Base-by-base conservation (phyloP, 2,329 filamentous ascomycete species). In the Trichoderma harzianum region DNA sequence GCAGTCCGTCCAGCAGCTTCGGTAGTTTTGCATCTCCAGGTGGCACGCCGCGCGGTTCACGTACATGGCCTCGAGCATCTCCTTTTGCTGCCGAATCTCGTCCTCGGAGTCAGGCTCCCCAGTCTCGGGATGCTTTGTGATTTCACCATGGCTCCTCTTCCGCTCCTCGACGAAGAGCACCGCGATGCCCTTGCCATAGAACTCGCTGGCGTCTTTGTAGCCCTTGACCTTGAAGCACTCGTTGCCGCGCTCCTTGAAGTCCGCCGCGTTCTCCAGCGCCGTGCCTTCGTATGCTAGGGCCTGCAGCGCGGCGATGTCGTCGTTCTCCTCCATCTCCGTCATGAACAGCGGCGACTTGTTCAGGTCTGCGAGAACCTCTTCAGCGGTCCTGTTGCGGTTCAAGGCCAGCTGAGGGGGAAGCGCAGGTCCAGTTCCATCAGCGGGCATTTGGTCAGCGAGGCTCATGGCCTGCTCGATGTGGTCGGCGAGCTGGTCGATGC, bases 271-370 rank as follows among this genome's bases (percentile, higher is more conserved):
- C 80, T 98, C 95, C 11, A 91, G 87, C 63, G 93, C 90, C 10
- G 94, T 95, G 24, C 96, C 97, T 83, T 99, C 96, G 79, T 98
- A 97, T 34, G 94, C 93, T 51, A 99, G 85, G 0, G 96, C 95
- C 79, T 93, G 92, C 73, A 99, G 86, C 0, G 96, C 97, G 77
- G 97, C 94, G 0, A 97, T 86, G 76, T 93, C 90, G 73, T 92
- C 86, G 78, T 97, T 97, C 75, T 97, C 92, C 76, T 93, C 93
- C 39, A 98, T 86, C 76, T 93, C 91, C 34, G 94, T 98, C 96
- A 99, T 99, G 86, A 99, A 99, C 47, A 99, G 87, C 7, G 96
- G 96, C 36, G 85, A 88, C 79, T 85, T 85, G 79, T 89, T 88
- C 55, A 90, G 81, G 63, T 90, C 88, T 11, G 85, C 85, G 71